These are phyloP conservation scores for Cinchona pubescens DNA, from an alignment of 257 asterid species.

Conservation along the genomic window DNA sequence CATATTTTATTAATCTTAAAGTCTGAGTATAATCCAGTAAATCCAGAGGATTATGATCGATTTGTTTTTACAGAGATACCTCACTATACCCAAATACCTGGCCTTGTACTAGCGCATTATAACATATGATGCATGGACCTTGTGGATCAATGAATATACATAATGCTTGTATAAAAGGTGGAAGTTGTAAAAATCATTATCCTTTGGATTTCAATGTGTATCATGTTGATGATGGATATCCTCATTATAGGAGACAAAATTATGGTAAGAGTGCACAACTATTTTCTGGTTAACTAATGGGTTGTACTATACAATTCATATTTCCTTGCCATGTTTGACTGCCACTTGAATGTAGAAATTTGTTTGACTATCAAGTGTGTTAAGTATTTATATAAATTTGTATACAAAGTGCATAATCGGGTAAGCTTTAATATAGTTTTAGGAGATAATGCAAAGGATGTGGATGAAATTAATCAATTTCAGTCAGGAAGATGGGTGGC, in stretches of 20 bases:
- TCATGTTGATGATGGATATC: not conserved
- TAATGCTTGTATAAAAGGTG: not conserved
- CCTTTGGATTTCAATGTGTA: not conserved
- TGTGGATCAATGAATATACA: not conserved
- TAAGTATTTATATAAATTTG: not conserved
- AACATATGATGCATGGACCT: slow-evolving; percentile 17
- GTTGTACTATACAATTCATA: not conserved
- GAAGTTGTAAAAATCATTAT: not conserved
- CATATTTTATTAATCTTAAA: not conserved
- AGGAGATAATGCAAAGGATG: too few species aligned
- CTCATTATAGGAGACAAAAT: not conserved
- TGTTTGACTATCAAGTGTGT: not conserved
- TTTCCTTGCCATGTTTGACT: not conserved
- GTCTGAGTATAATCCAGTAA: not conserved
- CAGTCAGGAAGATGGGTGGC: not conserved
- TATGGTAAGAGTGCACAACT: fast-evolving
- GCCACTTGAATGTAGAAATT: not conserved
- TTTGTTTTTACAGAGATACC: not conserved
- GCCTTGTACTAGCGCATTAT: fast-evolving
- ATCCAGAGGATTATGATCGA: not conserved
- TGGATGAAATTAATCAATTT: not conserved
- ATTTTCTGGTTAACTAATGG: not conserved
- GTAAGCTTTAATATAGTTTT: not conserved
- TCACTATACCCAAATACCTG: too few species aligned
- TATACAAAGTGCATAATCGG: not conserved